phyloP scores from a whole-genome alignment of 179 eudicot genomes.

The Carnegiea gigantea region DNA sequence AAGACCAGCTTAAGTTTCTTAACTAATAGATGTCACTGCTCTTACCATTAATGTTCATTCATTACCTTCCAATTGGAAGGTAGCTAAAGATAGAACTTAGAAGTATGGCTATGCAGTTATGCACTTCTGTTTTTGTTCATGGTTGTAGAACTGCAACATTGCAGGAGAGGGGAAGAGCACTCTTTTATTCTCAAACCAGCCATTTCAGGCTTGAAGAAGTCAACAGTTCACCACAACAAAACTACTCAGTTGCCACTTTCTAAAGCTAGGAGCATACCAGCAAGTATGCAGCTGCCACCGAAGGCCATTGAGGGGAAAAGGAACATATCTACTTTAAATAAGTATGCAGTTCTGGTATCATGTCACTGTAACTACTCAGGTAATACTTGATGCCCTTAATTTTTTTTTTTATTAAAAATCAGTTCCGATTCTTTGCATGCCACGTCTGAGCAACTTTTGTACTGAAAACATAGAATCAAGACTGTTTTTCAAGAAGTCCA shows the following conservation, averaged over 20 bases:
- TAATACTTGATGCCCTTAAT: constrained; percentile 21
- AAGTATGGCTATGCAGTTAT: constrained; percentile 12
- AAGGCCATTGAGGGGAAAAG: constrained; percentile 41
- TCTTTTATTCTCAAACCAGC: constrained; percentile 95
- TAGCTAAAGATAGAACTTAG: not conserved
- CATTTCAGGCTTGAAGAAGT: constrained; percentile 49
- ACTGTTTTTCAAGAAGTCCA: constrained; percentile 86
- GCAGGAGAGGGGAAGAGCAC: constrained; percentile 99
- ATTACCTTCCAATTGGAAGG: not conserved
- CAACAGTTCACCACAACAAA: constrained; percentile 42
- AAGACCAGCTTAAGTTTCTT: not conserved
- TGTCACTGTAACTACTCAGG: constrained; percentile 93
- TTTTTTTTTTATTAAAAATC: not conserved
- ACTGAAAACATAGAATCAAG: constrained; percentile 60
- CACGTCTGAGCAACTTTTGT: not conserved
- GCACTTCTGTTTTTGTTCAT: constrained; percentile 14
- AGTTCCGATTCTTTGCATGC: not conserved
- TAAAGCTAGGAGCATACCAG: constrained; percentile 41
- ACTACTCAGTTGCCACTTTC: constrained; percentile 34
- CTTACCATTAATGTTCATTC: not conserved
- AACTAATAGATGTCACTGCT: not conserved
- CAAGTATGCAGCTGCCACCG: constrained; percentile 42
- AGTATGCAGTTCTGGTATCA: constrained; percentile 84
- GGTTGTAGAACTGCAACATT: constrained; percentile 21
- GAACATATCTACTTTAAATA: constrained; percentile 47